These are phyloP conservation scores for Diplotaxis tenuifolia DNA, from an alignment of 345 rosid genomes.

Conservation along the genomic window DNA sequence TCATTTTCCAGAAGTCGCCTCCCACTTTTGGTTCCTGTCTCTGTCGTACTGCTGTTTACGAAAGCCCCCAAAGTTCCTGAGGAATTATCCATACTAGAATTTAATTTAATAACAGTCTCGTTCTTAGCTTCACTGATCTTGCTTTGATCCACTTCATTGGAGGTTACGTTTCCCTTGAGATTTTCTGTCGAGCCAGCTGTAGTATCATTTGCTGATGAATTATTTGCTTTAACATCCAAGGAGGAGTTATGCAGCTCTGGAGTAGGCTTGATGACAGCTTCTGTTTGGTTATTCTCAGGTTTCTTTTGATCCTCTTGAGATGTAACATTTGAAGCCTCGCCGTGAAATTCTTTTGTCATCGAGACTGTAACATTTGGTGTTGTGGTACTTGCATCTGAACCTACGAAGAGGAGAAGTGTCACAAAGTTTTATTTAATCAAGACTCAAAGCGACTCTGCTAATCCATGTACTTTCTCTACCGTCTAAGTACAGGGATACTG, in stretches of 20 bases:
- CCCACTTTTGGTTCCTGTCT: constrained; percentile 48
- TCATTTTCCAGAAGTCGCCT: constrained; percentile 79
- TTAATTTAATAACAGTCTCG: constrained; percentile 43
- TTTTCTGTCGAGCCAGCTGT: constrained; percentile 18
- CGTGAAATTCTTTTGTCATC: constrained; percentile 38
- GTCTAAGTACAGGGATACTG: not conserved
- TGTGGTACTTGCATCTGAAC: constrained; percentile 45
- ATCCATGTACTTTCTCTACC: constrained; percentile 5
- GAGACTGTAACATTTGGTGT: constrained; percentile 43
- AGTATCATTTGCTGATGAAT: constrained; percentile 18
- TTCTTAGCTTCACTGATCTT: constrained; percentile 26
- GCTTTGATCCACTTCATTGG: constrained; percentile 35
- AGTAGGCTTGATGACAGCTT: constrained; percentile 42
- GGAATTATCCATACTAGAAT: constrained; percentile 41
- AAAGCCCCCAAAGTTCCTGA: constrained; percentile 35
- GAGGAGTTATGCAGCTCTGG: constrained; percentile 40
- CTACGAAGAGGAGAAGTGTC: constrained; percentile 44
- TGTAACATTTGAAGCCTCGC: constrained; percentile 32
- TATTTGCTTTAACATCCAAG: constrained; percentile 33
- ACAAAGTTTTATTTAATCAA: constrained; percentile 18
- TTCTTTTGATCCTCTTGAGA: constrained; percentile 42
- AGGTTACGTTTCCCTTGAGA: constrained; percentile 26
- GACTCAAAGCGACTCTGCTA: constrained; percentile 8
- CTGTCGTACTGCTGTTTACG: constrained; percentile 39
- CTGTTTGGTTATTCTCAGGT: constrained; percentile 40